Evolutionary conservation across 345 rosid genomes (phyloP).

Genomic region (Populus euphratica): DNA sequence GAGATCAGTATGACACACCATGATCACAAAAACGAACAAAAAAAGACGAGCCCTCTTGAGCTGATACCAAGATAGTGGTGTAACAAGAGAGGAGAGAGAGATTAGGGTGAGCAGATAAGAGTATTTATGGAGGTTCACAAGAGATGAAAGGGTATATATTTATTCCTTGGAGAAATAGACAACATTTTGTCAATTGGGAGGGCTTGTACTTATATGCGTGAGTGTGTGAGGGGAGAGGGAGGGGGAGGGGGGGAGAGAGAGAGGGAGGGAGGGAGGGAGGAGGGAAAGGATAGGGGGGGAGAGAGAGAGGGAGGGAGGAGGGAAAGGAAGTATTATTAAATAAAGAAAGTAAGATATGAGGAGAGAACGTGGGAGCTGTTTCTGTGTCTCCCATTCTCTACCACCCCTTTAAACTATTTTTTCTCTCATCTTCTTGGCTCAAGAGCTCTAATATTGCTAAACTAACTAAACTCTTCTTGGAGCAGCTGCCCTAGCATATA

Average conservation of each 20-base stretch:
- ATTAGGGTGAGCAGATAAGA: slow-evolving; percentile 34
- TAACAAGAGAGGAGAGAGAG: slow-evolving; percentile 19
- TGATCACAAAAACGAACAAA: slow-evolving; percentile 33
- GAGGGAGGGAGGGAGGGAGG: too few species aligned
- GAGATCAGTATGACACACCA: slow-evolving; percentile 33
- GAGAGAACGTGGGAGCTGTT: slow-evolving; percentile 95
- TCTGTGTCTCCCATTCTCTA: slow-evolving; percentile 68
- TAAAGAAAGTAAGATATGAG: slow-evolving; percentile 36
- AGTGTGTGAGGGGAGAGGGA: background rate
- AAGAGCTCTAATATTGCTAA: slow-evolving; percentile 41
- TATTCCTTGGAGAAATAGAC: slow-evolving; percentile 48
- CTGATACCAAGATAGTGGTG: slow-evolving; percentile 25
- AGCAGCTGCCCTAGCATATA: slow-evolving; percentile 21
- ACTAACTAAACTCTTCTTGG: slow-evolving; percentile 38
- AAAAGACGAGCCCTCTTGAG: slow-evolving; percentile 1
- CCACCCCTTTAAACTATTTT: slow-evolving; percentile 35
- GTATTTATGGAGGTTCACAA: slow-evolving; percentile 67
- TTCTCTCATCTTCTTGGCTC: slow-evolving; percentile 62
- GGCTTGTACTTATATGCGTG: slow-evolving; percentile 16
- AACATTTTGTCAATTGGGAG: slow-evolving; percentile 26
- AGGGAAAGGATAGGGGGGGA: slow-evolving; percentile 15
- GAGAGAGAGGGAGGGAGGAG: background rate
- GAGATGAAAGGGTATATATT: slow-evolving; percentile 39
- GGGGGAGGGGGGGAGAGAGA: too few species aligned
- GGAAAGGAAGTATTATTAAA: slow-evolving; percentile 6